Percentiles rank a stretch among this genome's conserved stretches.
Evolutionary conservation across 2,329 filamentous ascomycete genomes (phyloP).

Genomic region (Aspergillus sp.): DNA sequence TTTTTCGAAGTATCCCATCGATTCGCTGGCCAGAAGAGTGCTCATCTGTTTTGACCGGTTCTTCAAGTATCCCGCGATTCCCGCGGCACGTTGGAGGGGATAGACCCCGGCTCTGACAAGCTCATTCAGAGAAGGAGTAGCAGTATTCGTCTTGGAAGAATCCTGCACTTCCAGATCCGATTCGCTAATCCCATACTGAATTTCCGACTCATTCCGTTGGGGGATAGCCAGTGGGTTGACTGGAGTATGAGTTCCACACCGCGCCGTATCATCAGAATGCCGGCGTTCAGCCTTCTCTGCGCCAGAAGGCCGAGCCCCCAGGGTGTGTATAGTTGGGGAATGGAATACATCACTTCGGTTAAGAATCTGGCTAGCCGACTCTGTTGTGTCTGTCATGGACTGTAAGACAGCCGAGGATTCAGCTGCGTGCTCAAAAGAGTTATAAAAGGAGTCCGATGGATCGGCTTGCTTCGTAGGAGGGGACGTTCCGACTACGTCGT

Average conservation of each 20-base stretch:
- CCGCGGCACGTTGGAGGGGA: constrained; percentile 78
- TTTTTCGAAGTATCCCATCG: constrained; percentile 95
- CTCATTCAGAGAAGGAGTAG: constrained; percentile 57
- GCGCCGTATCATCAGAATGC: constrained; percentile 37
- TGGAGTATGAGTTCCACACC: constrained; percentile 27
- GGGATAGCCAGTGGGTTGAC: constrained; percentile 8
- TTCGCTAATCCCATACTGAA: constrained; percentile 19
- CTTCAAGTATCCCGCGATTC: constrained; percentile 79
- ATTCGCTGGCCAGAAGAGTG: constrained; percentile 78
- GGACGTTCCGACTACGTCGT: constrained; percentile 50
- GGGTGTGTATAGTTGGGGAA: constrained; percentile 63
- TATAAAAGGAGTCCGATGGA: constrained; percentile 72
- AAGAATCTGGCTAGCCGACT: constrained; percentile 88
- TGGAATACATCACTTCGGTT: constrained; percentile 85
- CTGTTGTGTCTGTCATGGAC: constrained; percentile 68
- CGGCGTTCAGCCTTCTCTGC: constrained; percentile 27
- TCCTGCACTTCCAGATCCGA: constrained; percentile 25
- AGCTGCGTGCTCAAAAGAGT: constrained; percentile 71
- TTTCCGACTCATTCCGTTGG: constrained; percentile 13
- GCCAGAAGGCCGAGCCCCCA: constrained; percentile 29
- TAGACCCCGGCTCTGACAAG: constrained; percentile 65
- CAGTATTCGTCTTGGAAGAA: constrained; percentile 25
- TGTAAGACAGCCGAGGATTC: constrained; percentile 70
- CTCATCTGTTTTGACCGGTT: constrained; percentile 79
- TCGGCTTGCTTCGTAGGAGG: constrained; percentile 57